Conservation (phyloP, 2,329 filamentous ascomycete species). For the Talaromyces sp. region DNA sequence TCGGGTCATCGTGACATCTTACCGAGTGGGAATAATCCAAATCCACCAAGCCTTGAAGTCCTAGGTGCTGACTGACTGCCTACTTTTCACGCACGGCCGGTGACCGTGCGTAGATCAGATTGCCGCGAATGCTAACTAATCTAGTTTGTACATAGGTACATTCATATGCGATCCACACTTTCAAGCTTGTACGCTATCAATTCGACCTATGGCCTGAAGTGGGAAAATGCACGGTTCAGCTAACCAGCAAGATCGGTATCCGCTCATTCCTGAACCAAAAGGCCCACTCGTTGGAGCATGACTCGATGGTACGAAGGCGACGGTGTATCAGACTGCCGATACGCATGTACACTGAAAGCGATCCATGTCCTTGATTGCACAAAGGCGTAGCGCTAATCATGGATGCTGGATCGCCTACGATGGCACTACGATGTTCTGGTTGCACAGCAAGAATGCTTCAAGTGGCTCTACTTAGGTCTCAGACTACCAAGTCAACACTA, state of each 20-base stretch:
- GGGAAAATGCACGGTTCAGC: conserved; percentile 8
- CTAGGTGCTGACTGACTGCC: not conserved
- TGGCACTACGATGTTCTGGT: not conserved
- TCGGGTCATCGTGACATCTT: not conserved
- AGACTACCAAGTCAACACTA: not conserved
- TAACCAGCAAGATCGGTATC: not conserved
- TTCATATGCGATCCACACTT: conserved; percentile 10
- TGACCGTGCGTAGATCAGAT: conserved; percentile 15
- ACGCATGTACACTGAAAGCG: conserved; percentile 5
- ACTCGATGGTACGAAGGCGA: conserved; percentile 4
- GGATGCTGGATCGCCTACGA: not conserved
- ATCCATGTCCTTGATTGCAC: conserved; percentile 4
- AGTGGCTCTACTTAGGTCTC: not conserved
- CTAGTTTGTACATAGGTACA: conserved; percentile 1
- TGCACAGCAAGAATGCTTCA: not conserved
- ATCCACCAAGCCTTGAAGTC: not conserved
- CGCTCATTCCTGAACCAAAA: not conserved
- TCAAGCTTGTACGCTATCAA: conserved; percentile 3
- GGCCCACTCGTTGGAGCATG: conserved; percentile 12
- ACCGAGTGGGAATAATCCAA: not conserved
- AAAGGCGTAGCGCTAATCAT: not conserved
- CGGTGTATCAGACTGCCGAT: not conserved
- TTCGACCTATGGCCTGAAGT: not conserved
- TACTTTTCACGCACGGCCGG: conserved; percentile 7
- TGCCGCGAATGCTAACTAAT: conserved; percentile 9